phyloP scores from a whole-genome alignment of 1,139 yeast species.

The Saccharomycopsis hybrid region DNA sequence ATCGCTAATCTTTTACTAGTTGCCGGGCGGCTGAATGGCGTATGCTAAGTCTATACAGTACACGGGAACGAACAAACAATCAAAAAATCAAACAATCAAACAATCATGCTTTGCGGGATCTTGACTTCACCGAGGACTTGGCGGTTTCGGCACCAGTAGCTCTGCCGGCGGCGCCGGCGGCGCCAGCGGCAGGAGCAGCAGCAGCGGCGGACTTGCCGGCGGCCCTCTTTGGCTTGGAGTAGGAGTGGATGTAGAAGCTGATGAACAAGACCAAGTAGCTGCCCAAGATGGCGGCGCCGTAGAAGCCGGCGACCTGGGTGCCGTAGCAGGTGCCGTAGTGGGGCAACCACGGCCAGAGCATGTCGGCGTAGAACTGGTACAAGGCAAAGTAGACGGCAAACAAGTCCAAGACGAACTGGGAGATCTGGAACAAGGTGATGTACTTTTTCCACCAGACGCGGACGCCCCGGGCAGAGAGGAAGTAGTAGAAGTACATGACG shows the following conservation, averaged over 20 bases:
- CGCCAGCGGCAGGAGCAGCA: constrained; percentile 39
- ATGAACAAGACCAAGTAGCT: constrained; percentile 87
- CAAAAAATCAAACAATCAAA: no score
- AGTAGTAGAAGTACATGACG: constrained; percentile 97
- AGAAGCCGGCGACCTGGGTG: constrained; percentile 84
- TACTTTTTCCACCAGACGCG: constrained; percentile 99
- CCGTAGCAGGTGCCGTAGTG: constrained; percentile 88
- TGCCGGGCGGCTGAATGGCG: no score
- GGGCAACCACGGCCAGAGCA: constrained; percentile 57
- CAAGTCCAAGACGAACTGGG: constrained; percentile 87
- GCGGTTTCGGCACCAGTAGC: constrained; percentile 16
- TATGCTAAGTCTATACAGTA: no score
- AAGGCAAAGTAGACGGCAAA: constrained; percentile 89
- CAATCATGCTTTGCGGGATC: constrained; percentile 21
- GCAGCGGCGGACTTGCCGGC: constrained; percentile 33
- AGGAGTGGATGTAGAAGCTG: constrained; percentile 86
- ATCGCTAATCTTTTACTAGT: no score
- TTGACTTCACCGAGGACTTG: constrained; percentile 13
- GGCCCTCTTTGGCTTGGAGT: constrained; percentile 49
- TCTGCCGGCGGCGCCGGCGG: constrained; percentile 32
- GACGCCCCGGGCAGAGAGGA: constrained; percentile 86
- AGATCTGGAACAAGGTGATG: constrained; percentile 95
- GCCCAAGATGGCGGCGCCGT: constrained; percentile 84
- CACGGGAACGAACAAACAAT: no score
- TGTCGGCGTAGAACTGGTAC: constrained; percentile 66